Evolutionary conservation across 805 yeast genomes (phyloP), one percentile per base, ranked within the genome.

Genomic region (Debaryomyces maramus): DNA sequence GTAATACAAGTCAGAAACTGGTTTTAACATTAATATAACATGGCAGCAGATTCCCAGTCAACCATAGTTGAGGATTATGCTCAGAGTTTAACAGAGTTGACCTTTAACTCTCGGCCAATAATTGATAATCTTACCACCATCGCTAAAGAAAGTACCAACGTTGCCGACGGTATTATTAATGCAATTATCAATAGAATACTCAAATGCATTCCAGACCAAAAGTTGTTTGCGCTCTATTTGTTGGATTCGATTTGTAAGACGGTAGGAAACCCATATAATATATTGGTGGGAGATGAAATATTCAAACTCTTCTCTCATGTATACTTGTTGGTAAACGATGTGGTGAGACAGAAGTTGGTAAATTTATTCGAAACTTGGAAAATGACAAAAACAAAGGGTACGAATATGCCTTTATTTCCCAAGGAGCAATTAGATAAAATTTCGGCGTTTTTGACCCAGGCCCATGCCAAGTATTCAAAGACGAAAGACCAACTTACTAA

Each of bases 181-280:
- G 87, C 89, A 11, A 78, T 93, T 39, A 88, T 83, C 49, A 73
- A 72, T 38, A 77, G 96, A 60, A 81, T 91, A 35, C 73, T 76
- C 48, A 83, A 78, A 59, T 77, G 93, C 53, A 77, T 86, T 3
- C 97, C 97, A 1, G 75, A 78, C 9, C 90, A 87, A 48, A 93
- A 93, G 62, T 72, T 93, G 34, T 93, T 78, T 52, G 81, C 93
- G 3, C 72, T 93, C 44, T 93, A 91, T 57, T 72, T 91, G 33
- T 64, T 93, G 40, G 98, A 93, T 61, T 89, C 97, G 13, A 85
- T 93, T 34, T 85, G 91, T 65, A 93, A 93, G 61, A 87, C 83
- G 53, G 83, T 88, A 22, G 97, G 97, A 6, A 76, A 82, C 45
- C 97, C 98, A 1, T 93, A 91, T 60, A 86, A 88, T n/a, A 72